phyloP scores from a whole-genome alignment of 176 grass and related monocot species.

The Otatea glauca region DNA sequence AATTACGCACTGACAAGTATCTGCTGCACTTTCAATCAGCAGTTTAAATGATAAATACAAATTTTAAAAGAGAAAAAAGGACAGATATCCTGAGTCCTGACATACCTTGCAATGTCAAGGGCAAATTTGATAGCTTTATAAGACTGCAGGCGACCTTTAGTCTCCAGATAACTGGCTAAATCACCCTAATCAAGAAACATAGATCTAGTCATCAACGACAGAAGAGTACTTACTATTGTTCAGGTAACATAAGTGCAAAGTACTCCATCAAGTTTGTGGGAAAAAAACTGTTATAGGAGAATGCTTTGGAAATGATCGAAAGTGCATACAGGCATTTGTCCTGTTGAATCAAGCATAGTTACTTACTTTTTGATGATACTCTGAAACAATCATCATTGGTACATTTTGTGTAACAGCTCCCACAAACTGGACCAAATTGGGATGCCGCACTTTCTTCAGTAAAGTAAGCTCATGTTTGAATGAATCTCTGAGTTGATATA shows the following conservation, averaged over 20 bases:
- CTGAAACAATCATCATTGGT: constrained; percentile 98
- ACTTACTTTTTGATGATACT: constrained; percentile 85
- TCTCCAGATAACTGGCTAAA: constrained; percentile 81
- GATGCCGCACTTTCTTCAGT: constrained; percentile 86
- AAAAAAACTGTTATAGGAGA: not conserved
- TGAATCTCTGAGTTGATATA: constrained; percentile 68
- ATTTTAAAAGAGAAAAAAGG: constrained; percentile 17
- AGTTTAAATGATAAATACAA: constrained; percentile 19
- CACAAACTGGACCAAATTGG: constrained; percentile 97
- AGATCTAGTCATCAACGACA: constrained; percentile 6
- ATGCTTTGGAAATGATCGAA: not conserved
- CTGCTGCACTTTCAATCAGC: constrained; percentile 17
- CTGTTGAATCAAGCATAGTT: constrained; percentile 10
- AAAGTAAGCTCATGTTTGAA: constrained; percentile 92
- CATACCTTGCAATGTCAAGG: constrained; percentile 92
- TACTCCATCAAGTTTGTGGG: constrained; percentile 26
- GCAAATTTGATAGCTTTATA: constrained; percentile 85
- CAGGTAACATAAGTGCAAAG: constrained; percentile 11
- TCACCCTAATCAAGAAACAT: constrained; percentile 67
- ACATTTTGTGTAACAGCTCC: constrained; percentile 95
- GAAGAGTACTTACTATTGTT: not conserved
- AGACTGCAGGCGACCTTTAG: constrained; percentile 63
- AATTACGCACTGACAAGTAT: not conserved
- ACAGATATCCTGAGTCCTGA: constrained; percentile 19
- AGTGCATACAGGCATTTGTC: not conserved